Evolutionary conservation across 345 rosid species (phyloP), one percentile per base, ranked within the genome.

Genomic region (Eutrema japonicum): DNA sequence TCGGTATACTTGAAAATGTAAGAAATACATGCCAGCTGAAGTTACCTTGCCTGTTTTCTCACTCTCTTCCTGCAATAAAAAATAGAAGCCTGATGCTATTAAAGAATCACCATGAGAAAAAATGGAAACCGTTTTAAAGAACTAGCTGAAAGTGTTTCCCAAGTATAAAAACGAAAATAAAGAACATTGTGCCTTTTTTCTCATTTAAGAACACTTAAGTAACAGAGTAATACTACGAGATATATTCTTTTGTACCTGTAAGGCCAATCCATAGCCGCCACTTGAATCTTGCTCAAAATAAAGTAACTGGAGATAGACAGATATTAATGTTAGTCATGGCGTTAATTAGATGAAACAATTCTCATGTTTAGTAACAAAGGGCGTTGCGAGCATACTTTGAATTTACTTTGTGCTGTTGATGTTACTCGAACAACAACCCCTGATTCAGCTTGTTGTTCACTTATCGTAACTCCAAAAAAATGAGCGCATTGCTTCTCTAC

Each of bases 401-500:
- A 96, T 84, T 96, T 96, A 88, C 99, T 96, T 81, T 92, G 99
- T 41, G 97, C 71, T 35, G 86, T 59, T 78, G 99, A 96, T 41
- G 96, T 83, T 52, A 89, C 97, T 83, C 99, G 86, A 58, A 96
- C 93, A 76, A 96, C 99, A 82, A 96, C 86, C 75, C 99, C 99
- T 35, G 88, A 66, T 78, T 92, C 91, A 46, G 99, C 96, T 83
- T 96, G 99, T 67, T 90, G 92, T 8, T 92, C 97, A 65, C 82
- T 90, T 71, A 96, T 89, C 0, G 98, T 96, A 65, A 96, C 97
- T 64, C 99, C 94, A 78, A 96, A 96, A 80, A 96, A 96, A 54
- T 96, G 99, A 26, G 99, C 98, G 66, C 91, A 86, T 77, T 96
- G 99, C 81, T 96, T 96, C 0, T 96, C 99, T 29, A 96, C 99